Evolutionary conservation across 495 filamentous ascomycete genomes (phyloP).

Genomic region (Annulohypoxylon stygium): DNA sequence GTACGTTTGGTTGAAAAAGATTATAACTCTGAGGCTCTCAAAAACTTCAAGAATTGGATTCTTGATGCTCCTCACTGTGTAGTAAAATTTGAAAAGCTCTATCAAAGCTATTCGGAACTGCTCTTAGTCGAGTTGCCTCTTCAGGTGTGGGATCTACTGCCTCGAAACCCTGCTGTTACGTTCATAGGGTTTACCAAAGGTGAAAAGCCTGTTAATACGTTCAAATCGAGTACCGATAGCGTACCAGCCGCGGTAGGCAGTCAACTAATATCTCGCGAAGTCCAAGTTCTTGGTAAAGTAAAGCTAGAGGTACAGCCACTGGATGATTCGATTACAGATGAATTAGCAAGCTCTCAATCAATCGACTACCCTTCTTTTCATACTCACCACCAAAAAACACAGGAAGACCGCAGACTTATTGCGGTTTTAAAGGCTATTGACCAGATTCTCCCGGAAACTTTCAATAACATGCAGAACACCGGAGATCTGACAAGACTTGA

Average conservation of each 20-base stretch:
- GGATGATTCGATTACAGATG: neutral
- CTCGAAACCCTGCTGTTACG: neutral
- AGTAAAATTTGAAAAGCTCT: constrained; percentile 1
- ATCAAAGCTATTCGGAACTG: constrained; percentile 2
- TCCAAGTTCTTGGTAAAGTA: neutral
- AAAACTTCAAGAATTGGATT: neutral
- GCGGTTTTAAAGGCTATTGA: neutral
- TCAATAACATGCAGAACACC: neutral
- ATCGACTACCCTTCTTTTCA: too few species aligned
- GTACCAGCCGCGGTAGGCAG: neutral
- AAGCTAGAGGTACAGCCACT: neutral
- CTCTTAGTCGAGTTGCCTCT: neutral
- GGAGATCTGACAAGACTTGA: neutral
- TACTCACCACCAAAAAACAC: too few species aligned
- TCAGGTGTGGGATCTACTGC: neutral
- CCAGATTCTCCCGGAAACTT: neutral
- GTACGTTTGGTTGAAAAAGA: neutral
- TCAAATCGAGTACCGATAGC: neutral
- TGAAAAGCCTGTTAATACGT: neutral
- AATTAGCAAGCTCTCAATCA: too few species aligned
- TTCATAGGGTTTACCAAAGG: neutral
- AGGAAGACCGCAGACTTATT: neutral
- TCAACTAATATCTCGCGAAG: neutral
- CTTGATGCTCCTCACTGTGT: neutral
- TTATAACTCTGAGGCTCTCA: neutral